Evolutionary conservation across 352 stramenopile species (phyloP).

Genomic region (Pythium apleroticum): DNA sequence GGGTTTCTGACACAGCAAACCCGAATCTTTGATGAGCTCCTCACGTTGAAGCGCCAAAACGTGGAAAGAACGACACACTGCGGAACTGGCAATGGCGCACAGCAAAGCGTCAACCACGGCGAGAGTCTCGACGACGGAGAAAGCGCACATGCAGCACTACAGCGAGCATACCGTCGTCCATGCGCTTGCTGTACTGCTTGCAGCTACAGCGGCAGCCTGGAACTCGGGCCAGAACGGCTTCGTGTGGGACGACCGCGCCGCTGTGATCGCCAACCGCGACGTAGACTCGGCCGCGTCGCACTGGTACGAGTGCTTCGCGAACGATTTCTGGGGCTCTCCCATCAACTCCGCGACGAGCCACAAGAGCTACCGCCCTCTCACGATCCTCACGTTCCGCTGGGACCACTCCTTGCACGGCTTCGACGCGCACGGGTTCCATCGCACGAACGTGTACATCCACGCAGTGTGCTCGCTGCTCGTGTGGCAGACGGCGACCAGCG

Average conservation of each 20-base stretch:
- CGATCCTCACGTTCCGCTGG: conserved; percentile 72
- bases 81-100: not conserved
- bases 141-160: not conserved
- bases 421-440: conserved; percentile 63
- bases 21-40: conserved; percentile 1
- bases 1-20: conserved; percentile 1
- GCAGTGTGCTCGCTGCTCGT: conserved; percentile 56
- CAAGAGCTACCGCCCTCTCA: conserved; percentile 89
- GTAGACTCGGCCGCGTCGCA: conserved; percentile 31
- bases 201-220: conserved; percentile 50
- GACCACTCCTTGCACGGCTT: conserved; percentile 49
- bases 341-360: conserved; percentile 66
- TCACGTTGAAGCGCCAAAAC: conserved; percentile 4
- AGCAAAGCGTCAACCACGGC: not conserved
- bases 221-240: conserved; percentile 65
- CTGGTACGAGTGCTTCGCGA: conserved; percentile 49
- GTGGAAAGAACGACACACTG: not conserved
- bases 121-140: not conserved
- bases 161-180: not conserved
- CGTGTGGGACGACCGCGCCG: conserved; percentile 90
- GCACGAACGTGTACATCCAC: conserved; percentile 77
- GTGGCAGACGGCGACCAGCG: conserved; percentile 38
- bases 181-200: conserved; percentile 26
- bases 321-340: conserved; percentile 87
- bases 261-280: conserved; percentile 68